phyloP scores from a whole-genome alignment of 1,139 yeast species.

The Saccharomyces hybrid region DNA sequence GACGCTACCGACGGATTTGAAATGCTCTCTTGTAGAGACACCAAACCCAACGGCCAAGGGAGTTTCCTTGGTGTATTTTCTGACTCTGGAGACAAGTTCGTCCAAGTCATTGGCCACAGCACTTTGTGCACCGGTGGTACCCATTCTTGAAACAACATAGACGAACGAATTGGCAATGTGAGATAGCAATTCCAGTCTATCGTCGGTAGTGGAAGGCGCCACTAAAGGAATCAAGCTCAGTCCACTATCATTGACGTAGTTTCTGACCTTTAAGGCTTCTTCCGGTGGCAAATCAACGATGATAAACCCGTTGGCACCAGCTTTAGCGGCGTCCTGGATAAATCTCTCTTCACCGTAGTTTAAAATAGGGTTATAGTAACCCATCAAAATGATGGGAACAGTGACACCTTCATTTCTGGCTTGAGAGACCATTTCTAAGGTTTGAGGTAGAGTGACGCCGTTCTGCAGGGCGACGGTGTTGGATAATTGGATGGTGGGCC shows the following conservation, averaged over 20 bases:
- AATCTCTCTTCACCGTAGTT: constrained; percentile 83
- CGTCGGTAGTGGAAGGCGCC: constrained; percentile 94
- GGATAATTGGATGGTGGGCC: constrained; percentile 90
- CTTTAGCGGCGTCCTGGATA: constrained; percentile 65
- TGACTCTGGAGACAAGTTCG: constrained; percentile 64
- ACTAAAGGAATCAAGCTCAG: constrained; percentile 85
- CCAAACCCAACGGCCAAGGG: constrained; percentile 98
- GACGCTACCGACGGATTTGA: constrained; percentile 61
- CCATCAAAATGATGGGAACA: constrained; percentile 88
- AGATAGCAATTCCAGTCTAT: constrained; percentile 70
- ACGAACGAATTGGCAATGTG: constrained; percentile 89
- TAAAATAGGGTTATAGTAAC: constrained; percentile 91
- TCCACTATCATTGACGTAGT: constrained; percentile 57
- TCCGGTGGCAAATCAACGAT: constrained; percentile 97
- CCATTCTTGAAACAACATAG: constrained; percentile 95
- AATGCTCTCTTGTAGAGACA: constrained; percentile 88
- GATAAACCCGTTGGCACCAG: constrained; percentile 93
- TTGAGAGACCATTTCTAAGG: constrained; percentile 58
- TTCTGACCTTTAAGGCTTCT: constrained; percentile 85
- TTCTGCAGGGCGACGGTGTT: constrained; percentile 72
- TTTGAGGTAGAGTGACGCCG: constrained; percentile 63
- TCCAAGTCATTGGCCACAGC: constrained; percentile 59
- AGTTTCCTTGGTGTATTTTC: constrained; percentile 61
- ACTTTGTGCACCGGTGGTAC: constrained; percentile 82
- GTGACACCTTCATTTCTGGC: constrained; percentile 82